Evolutionary conservation across 2,329 filamentous ascomycete genomes (phyloP), one percentile per base, ranked within the genome.

Genomic region (Sclerotinia sclerotiorum): DNA sequence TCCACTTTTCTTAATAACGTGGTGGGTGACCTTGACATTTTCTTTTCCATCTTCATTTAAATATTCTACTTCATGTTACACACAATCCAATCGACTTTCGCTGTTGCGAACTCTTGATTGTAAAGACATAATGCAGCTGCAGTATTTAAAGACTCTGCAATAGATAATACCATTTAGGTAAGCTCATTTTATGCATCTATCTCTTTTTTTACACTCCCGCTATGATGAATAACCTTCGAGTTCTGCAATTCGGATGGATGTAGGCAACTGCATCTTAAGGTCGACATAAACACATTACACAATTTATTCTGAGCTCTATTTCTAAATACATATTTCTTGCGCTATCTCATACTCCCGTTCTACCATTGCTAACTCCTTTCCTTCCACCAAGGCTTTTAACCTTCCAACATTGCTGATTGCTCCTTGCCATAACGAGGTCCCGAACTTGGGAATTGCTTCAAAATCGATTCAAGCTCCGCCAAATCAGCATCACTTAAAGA

Each of bases 401-500:
- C 48, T 48, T 51, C 58, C 35, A 39, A 27, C 21, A 19, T 19
- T 2, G 15, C 24, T 24, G 19, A 35, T 19, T 29, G 8, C 32
- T 65, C 17, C 10, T 39, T 69, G n/a, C 67, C 61, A 73, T 88
- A 88, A 46, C 86, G 79, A 1, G 70, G 76, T 2, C 87, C 87
- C 1, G 78, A 77, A 10, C 82, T 74, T 57, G 82, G 79, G 72
- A 86, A 84, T 67, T 79, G 81, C 13, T 77, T 79, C 32, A 88
- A 73, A 13, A 85, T 81, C 21, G 74, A 73, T 61, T 86, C 83
- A 62, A 88, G 84, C 71, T 82, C 80, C 7, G 74, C 75, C 76
- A 86, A 75, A 71, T 88, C 87, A 5, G 80, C 81, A 2, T 82
- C 79, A 1, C 79, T 82, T 57, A 89, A 75, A 1, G 82, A 78